These are phyloP conservation scores for Cladosporium sphaerospermum DNA, from an alignment of 2,329 filamentous ascomycete species.

Conservation along the genomic window DNA sequence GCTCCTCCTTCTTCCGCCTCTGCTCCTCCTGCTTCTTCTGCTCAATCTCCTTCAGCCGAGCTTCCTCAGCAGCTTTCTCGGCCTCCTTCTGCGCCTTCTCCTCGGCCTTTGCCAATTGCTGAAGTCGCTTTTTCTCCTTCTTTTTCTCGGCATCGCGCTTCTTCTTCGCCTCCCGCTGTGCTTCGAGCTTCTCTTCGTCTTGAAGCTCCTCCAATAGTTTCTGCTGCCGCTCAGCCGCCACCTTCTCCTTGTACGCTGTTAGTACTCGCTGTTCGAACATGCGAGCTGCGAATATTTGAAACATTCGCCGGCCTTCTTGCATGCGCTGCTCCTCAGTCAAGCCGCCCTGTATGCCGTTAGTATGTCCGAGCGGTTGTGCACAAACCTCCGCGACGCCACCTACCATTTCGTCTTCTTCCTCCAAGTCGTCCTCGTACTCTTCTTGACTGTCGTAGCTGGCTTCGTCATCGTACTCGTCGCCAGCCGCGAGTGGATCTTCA, in stretches of 20 bases:
- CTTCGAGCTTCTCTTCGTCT: constrained; percentile 70
- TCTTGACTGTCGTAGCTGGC: constrained; percentile 57
- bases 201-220: constrained; percentile 87
- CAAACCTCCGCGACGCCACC: constrained; percentile 11
- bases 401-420: constrained; percentile 59
- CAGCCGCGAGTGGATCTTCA: constrained; percentile 66
- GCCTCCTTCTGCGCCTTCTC: constrained; percentile 83
- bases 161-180: constrained; percentile 83
- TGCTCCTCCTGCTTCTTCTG: constrained; percentile 75
- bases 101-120: constrained; percentile 84
- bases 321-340: constrained; percentile 99
- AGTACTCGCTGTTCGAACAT: constrained; percentile 99
- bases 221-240: constrained; percentile 83
- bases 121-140: constrained; percentile 86
- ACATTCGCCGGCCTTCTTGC: constrained; percentile 98
- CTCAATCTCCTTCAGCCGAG: constrained; percentile 67
- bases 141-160: constrained; percentile 90
- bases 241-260: constrained; percentile 95
- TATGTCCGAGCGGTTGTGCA: constrained; percentile 25
- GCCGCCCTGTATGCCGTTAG: constrained; percentile 61
- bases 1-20: constrained; percentile 77
- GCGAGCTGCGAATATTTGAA: constrained; percentile 96
- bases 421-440: constrained; percentile 54
- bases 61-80: constrained; percentile 82
- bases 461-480: constrained; percentile 70